A percentile compares a stretch with the other conserved stretches of the same genome.
These are phyloP conservation scores for Deinandra increscens DNA, from an alignment of 129 eudicot genomes.

Conservation along the genomic window DNA sequence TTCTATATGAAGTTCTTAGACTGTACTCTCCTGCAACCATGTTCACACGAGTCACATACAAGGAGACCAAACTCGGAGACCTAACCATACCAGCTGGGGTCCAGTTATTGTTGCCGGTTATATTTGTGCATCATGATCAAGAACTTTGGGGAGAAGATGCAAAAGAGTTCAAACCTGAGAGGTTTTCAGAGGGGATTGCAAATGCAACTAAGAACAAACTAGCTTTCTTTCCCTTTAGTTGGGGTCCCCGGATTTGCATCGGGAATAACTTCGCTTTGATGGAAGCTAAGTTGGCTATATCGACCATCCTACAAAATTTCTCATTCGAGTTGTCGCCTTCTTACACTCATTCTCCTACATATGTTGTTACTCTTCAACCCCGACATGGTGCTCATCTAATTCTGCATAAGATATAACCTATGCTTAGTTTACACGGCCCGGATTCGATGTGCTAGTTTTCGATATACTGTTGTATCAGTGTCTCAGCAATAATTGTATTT, in stretches of 20 bases:
- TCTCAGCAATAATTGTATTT: slow-evolving; percentile 14
- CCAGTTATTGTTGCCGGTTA: slow-evolving; percentile 41
- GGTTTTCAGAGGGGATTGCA: slow-evolving; percentile 58
- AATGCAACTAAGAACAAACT: slow-evolving; percentile 53
- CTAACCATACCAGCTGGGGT: slow-evolving; percentile 49
- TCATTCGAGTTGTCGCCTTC: slow-evolving; percentile 54
- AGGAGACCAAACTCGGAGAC: slow-evolving; percentile 43
- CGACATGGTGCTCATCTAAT: slow-evolving; percentile 48
- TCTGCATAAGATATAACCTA: slow-evolving; percentile 33
- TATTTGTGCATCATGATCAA: slow-evolving; percentile 48
- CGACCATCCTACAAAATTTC: slow-evolving; percentile 44
- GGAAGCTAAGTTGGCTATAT: slow-evolving; percentile 56
- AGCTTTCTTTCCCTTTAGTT: slow-evolving; percentile 55
- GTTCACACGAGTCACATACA: slow-evolving; percentile 30
- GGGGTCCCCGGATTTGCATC: slow-evolving; percentile 65
- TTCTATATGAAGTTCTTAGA: slow-evolving; percentile 50
- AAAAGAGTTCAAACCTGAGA: slow-evolving; percentile 55
- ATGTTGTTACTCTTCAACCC: slow-evolving; percentile 46
- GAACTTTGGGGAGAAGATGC: slow-evolving; percentile 59
- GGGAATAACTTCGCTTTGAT: slow-evolving; percentile 62
- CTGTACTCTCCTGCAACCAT: slow-evolving; percentile 48
- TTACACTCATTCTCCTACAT: slow-evolving; percentile 53
- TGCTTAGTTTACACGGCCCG: not conserved
- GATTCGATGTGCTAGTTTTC: slow-evolving; percentile 7
- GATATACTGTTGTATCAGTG: not conserved